phyloP scores from a whole-genome alignment of 441 rosid genomes.

The Erysimum cheiri region DNA sequence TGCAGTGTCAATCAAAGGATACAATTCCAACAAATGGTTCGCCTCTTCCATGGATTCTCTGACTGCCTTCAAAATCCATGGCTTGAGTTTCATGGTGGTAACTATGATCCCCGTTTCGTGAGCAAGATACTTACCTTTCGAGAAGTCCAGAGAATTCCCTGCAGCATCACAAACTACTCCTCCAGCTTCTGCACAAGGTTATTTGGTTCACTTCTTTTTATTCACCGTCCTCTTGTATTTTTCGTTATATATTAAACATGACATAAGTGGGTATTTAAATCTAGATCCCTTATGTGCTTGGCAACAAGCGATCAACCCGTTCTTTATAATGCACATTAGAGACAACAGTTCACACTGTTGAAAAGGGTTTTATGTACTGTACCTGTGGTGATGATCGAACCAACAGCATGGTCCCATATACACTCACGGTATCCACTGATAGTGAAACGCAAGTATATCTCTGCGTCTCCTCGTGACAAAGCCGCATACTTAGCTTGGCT shows the following conservation, averaged over 20 bases:
- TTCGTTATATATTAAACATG: not conserved
- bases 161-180: constrained; percentile 79
- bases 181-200: constrained; percentile 83
- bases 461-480: constrained; percentile 88
- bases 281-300: constrained; percentile 6
- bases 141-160: constrained; percentile 82
- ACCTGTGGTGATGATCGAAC: constrained; percentile 89
- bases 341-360: constrained; percentile 6
- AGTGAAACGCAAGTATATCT: constrained; percentile 90
- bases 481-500: constrained; percentile 97
- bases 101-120: constrained; percentile 78
- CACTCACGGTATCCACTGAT: constrained; percentile 77
- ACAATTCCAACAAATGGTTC: constrained; percentile 17
- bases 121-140: constrained; percentile 77
- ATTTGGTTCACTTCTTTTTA: constrained; percentile 14
- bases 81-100: constrained; percentile 85
- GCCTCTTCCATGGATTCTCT: constrained; percentile 75
- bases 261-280: constrained; percentile 7
- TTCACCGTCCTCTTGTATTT: not conserved
- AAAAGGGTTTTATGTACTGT: constrained; percentile 29
- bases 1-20: no score
- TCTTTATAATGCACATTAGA: not conserved
- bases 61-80: constrained; percentile 75
- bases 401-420: constrained; percentile 99
- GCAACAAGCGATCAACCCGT: not conserved